phyloP scores from a whole-genome alignment of 1,139 yeast species.

The Saccharomyces uvarum region DNA sequence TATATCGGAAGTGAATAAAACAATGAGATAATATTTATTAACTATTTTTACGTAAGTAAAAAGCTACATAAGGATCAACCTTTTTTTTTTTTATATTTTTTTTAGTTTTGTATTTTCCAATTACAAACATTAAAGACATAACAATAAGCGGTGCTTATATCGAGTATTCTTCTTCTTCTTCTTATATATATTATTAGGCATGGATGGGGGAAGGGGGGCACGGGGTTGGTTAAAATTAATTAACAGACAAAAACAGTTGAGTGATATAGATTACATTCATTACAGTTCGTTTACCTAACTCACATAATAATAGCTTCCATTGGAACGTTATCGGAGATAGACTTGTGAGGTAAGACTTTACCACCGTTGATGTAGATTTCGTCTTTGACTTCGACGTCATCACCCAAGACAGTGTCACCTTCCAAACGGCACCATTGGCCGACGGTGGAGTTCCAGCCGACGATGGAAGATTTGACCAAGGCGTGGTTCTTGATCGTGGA shows the following conservation, averaged over 20 bases:
- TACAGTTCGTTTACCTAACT: constrained; percentile 3
- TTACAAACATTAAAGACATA: not conserved
- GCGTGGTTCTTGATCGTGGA: constrained; percentile 95
- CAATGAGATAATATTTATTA: not conserved
- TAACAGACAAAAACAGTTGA: not conserved
- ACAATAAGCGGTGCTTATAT: not conserved
- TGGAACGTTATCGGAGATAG: constrained; percentile 93
- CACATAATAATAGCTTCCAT: constrained; percentile 96
- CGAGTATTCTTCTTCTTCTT: not conserved
- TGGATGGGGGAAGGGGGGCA: not conserved
- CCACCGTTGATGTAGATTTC: constrained; percentile 99
- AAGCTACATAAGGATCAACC: constrained; percentile 1
- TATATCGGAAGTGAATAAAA: not conserved
- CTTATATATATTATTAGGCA: not conserved
- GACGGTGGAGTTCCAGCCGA: constrained; percentile 98
- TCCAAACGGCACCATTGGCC: constrained; percentile 99
- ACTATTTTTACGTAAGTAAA: not conserved
- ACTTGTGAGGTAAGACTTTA: constrained; percentile 96
- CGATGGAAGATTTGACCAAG: constrained; percentile 94
- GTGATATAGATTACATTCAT: not conserved
- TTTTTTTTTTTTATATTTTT: not conserved
- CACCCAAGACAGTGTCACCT: constrained; percentile 96
- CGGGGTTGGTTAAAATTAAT: not conserved
- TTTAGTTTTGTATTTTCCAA: not conserved
- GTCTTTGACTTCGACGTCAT: constrained; percentile 96